Conservation (phyloP, 257 asterid species). For the Solanum appendiculatum region DNA sequence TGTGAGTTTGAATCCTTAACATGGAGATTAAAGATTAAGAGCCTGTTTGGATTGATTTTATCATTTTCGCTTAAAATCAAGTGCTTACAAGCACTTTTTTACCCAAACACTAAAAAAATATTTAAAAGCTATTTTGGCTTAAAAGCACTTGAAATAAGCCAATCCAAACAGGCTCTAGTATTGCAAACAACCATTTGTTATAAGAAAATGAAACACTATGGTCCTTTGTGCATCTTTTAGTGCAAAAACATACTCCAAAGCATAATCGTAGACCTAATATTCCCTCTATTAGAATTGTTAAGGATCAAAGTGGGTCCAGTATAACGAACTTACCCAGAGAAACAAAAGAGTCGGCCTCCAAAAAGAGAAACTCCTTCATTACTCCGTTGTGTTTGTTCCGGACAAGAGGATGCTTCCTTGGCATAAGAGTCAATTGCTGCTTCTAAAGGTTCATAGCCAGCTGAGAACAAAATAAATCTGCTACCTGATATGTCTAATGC, state of each 20-base stretch:
- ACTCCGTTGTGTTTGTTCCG: slow-evolving; percentile 29
- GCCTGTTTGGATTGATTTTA: neutral
- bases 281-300: neutral
- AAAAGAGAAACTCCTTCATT: slow-evolving; percentile 51
- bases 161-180: neutral
- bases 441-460: slow-evolving; percentile 79
- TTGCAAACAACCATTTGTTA: neutral
- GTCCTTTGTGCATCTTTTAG: neutral
- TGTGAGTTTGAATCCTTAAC: neutral
- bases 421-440: slow-evolving; percentile 42
- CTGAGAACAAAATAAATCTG: slow-evolving; percentile 66
- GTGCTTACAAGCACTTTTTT: neutral
- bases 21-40: neutral
- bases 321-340: slow-evolving; percentile 57
- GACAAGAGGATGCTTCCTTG: slow-evolving; percentile 25
- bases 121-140: neutral
- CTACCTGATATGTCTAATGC: slow-evolving; percentile 40
- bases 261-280: neutral
- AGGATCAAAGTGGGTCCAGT: neutral
- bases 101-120: neutral
- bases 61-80: neutral
- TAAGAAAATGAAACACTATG: neutral
- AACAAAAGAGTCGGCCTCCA: slow-evolving; percentile 59
- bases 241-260: neutral
- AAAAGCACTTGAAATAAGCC: neutral